A percentile compares a stretch with the other conserved stretches of the same genome.
phyloP scores from a whole-genome alignment of 805 yeast species.

The Zygoascus flipseniorum region DNA sequence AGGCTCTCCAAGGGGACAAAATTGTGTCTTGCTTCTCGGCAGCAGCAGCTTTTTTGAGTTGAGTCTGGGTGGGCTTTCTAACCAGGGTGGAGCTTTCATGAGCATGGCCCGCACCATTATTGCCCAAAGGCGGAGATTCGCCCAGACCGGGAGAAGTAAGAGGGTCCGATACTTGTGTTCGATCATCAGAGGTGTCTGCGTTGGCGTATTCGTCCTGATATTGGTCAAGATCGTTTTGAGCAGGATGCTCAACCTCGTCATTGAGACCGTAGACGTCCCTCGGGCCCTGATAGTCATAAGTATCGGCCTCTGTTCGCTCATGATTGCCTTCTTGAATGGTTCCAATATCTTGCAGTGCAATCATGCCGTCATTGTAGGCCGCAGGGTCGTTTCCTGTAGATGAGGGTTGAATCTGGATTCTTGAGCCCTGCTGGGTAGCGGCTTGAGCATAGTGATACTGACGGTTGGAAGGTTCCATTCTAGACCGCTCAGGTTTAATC shows the following conservation, averaged over 20 bases:
- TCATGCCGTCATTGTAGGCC: slow-evolving; percentile 12
- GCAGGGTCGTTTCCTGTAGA: slow-evolving; percentile 64
- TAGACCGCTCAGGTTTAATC: slow-evolving; percentile 77
- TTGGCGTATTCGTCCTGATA: neutral
- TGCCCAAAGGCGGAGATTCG: neutral
- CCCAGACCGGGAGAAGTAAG: neutral
- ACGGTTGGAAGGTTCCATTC: slow-evolving; percentile 58
- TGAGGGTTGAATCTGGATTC: slow-evolving; percentile 58
- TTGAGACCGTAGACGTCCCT: slow-evolving; percentile 51
- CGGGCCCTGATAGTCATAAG: slow-evolving; percentile 29
- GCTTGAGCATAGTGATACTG: slow-evolving; percentile 70
- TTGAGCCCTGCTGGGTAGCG: slow-evolving; percentile 55
- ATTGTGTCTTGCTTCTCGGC: slow-evolving; percentile 12
- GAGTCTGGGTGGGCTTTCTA: no score
- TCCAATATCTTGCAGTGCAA: slow-evolving; percentile 3
- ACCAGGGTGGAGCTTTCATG: neutral
- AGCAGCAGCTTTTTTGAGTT: neutral
- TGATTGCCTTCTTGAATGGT: slow-evolving; percentile 5
- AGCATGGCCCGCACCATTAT: neutral
- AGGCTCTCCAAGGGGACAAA: slow-evolving; percentile 60
- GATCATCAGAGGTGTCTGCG: slow-evolving; percentile 1
- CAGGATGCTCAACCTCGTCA: slow-evolving; percentile 35
- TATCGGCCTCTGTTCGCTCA: neutral
- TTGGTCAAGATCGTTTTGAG: neutral
- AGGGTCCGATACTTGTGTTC: neutral